Percentiles rank a stretch among this genome's conserved stretches.
phyloP scores from a whole-genome alignment of 1,284 basidiomycete genomes.

The Cryptococcus sp. region DNA sequence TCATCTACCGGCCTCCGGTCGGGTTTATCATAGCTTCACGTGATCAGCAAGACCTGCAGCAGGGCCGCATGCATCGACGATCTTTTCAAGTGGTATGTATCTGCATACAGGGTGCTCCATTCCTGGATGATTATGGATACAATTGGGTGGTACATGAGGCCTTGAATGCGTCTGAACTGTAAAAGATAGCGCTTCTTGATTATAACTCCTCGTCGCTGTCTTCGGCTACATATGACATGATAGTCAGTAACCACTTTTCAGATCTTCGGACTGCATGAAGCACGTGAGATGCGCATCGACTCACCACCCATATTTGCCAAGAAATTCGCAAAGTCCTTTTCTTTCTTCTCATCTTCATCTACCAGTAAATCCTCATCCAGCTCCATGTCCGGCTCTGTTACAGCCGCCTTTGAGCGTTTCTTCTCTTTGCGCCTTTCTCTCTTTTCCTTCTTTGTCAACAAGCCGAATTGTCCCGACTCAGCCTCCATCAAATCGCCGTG shows the following conservation, averaged over 20 bases:
- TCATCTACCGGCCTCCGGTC: no score
- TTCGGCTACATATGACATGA: constrained; percentile 12
- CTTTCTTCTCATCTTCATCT: constrained; percentile 45
- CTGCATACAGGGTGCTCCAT: no score
- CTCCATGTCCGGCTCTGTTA: constrained; percentile 16
- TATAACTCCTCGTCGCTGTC: constrained; percentile 36
- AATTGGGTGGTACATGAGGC: no score
- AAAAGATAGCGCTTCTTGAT: neutral
- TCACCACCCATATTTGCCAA: constrained; percentile 49
- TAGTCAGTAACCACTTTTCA: neutral
- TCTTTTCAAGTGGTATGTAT: no score
- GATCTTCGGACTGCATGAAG: no score
- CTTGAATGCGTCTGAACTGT: no score
- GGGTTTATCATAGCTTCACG: no score
- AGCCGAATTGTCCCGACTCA: neutral
- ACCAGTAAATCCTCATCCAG: constrained; percentile 1
- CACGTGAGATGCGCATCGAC: constrained; percentile 4
- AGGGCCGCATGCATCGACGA: no score
- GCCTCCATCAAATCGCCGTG: neutral
- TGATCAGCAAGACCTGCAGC: no score
- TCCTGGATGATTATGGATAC: no score
- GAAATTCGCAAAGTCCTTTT: constrained; percentile 52
- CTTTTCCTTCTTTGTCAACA: constrained; percentile 19
- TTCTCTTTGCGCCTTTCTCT: constrained; percentile 35
- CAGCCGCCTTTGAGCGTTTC: constrained; percentile 15